These are phyloP conservation scores for Discostella pseudostelligera DNA, from an alignment of 108 stramenopile species.

Conservation along the genomic window DNA sequence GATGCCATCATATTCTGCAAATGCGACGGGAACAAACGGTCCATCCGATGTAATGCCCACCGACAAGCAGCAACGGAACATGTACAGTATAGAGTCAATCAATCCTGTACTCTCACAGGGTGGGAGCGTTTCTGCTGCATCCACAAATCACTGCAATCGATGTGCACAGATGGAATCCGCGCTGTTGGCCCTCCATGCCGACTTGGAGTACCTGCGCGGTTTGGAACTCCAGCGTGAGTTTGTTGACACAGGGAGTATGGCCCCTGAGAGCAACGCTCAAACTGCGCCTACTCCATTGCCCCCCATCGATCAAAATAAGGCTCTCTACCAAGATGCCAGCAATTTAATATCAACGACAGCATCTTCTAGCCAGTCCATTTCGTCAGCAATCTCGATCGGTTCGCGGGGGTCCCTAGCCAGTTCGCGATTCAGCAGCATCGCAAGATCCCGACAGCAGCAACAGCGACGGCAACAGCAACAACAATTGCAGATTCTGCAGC, in stretches of 20 bases:
- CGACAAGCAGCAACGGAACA: constrained; percentile 1
- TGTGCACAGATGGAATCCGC: constrained; percentile 42
- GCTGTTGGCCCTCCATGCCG: constrained; percentile 39
- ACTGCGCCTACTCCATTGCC: neutral
- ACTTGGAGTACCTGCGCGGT: constrained; percentile 56
- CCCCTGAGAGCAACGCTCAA: neutral
- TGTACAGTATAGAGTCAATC: neutral
- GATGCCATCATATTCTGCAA: neutral
- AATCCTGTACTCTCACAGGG: neutral
- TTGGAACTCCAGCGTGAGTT: constrained; percentile 47
- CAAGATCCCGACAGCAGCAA: neutral
- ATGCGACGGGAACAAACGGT: neutral
- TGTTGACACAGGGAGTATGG: constrained; percentile 21
- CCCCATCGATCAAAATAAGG: constrained; percentile 1
- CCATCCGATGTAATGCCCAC: constrained; percentile 1
- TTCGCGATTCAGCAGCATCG: too few relatives aligned
- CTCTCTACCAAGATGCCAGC: neutral
- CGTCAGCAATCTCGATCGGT: constrained; percentile 12
- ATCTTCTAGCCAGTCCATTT: constrained; percentile 13
- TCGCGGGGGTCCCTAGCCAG: constrained; percentile 3
- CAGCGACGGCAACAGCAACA: neutral
- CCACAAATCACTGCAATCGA: constrained; percentile 16
- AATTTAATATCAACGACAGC: neutral
- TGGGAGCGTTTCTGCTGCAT: neutral
- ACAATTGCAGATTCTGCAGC: neutral